Evolutionary conservation across 106 monocot species (phyloP), one percentile per base, ranked within the genome.

Genomic region (Amphibolis antarctica): DNA sequence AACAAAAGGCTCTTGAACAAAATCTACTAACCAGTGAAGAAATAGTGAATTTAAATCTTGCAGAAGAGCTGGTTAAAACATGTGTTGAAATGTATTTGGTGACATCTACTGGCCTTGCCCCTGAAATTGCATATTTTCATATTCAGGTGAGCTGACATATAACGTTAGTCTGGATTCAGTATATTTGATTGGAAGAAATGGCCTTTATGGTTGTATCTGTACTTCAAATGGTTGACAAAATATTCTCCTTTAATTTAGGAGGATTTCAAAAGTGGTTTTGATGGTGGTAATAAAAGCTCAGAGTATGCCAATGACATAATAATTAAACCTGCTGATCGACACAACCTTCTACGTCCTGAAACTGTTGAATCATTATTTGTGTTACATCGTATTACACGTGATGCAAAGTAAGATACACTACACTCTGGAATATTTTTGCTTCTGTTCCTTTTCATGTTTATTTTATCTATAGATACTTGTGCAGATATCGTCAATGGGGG

Each of bases 331-430:
- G 78, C 81, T 71, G 93, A 94, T 66, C 85, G 83, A 5, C 93
- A 94, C 77, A 94, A 94, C 67, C 83, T 94, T 66, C 67, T 94
- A 56, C 85, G 93, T 7, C 93, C 93, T 19, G 93, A 94, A 69
- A 89, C 93, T 44, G 89, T 94, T 30, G 93, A 94, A 79, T 94
- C 93, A 15, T 66, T 94, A 19, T 89, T 94, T 77, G 75, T 89
- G 29, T 71, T 94, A 67, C 50, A 94, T 76, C 81, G 89, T 29
- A 94, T 94, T 46, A 94, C 89, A 55, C 79, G 81, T 53, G 86
- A 94, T 73, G 83, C 86, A n/a, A 94, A 89, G 93, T 94, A 81
- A 69, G 77, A 10, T 67, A 15, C 7, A 30, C 19, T 63, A 4
- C 12, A 12, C 13, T 59, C 52, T 28, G 14, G 14, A 18, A 25